Evolutionary conservation across 2,329 filamentous ascomycete species (phyloP), one percentile per base, ranked within the genome.

Genomic region (Atkinsonella hypoxylon): DNA sequence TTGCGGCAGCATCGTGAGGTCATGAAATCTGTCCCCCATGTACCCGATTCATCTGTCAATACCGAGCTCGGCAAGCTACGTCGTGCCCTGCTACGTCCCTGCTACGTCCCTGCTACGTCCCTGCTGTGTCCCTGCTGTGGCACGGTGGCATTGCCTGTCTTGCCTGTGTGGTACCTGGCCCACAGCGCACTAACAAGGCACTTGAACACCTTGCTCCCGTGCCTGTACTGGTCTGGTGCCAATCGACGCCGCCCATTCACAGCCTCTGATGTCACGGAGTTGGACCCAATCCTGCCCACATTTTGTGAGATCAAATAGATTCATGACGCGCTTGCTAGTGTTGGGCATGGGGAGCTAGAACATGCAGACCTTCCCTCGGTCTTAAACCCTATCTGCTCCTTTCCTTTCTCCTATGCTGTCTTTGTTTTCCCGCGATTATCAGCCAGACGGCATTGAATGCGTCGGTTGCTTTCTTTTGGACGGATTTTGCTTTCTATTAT

Each of bases 201-300:
- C 34, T 36, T 36, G 42, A 26, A 7, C 42, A 30, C 31, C 3
- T 15, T 34, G 31, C 15, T 2, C 26, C 13, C 18, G 10, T n/a
- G 13, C 9, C 44, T 20, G 17, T n/a, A 26, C 22, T 3, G 6
- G 22, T 3, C 26, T 26, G 1, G 4, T 13, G 5, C 7, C 34
- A 20, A 47, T 18, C 30, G 13, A 20, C 7, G 40, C 31, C 30
- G 20, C 11, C 32, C 18, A 20, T 38, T 62, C 61, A 49, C 59
- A 64, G 64, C 63, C 64, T 58, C 63, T 65, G 63, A 66, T 66
- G 64, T 66, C 63, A 65, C 63, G 47, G 53, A 38, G 8, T 44
- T 17, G 38, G 17, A 2, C 22, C 32, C 38, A 17, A 11, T 13
- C 20, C 34, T 22, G 31, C 47, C 47, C 30, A 34, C 38, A 49